Evolutionary conservation across 495 filamentous ascomycete genomes (phyloP), one percentile per base, ranked within the genome.

Genomic region (Xylaria grammica): DNA sequence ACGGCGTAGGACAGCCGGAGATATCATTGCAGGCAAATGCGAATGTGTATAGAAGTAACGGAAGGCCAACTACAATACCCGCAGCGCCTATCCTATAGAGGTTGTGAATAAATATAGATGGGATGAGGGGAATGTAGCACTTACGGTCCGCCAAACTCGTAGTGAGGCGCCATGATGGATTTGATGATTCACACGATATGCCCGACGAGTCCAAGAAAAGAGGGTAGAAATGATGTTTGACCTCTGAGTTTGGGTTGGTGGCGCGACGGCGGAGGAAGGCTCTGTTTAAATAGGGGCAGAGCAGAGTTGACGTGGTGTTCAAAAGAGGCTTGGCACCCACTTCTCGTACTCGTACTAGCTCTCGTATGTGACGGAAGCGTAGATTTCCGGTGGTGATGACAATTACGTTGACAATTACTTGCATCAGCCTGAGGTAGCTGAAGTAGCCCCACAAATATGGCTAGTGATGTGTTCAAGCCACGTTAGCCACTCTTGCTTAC

Each of bases 11-110:
- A 69, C 96, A 98, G 57, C 96, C 95, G 29, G 92, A 87, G 65
- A 93, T 75, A 72, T 97, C 95, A 73, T 97, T 98, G 84, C 95
- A 97, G 67, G 91, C 77, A 72, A 97, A 97, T 38, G 87, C 80
- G 68, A 92, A 85, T 59, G 84, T 69, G 75, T 94, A 97, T 69
- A 90, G 82, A 49, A 91, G 76, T 19, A 90, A 29, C 0, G 95
- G 94, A 13, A 96, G 86, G 27, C 88, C 90, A 67, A 95, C 85
- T 34, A 87, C 87, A 61, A 97, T 89, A 46, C 76, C 86, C 46
- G 88, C 81, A 13, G 90, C 90, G 49, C 93, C 94, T 57, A 88
- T 78, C 20, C 95, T 97, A n/a, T n/a, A 69, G n/a, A 34, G 66
- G 74, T 53, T 29, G 50, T 36, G 22, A 56, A 56, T 49, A 65